Conservation (phyloP, 352 stramenopile genomes). For the Globisporangium rhizosaccharum region DNA sequence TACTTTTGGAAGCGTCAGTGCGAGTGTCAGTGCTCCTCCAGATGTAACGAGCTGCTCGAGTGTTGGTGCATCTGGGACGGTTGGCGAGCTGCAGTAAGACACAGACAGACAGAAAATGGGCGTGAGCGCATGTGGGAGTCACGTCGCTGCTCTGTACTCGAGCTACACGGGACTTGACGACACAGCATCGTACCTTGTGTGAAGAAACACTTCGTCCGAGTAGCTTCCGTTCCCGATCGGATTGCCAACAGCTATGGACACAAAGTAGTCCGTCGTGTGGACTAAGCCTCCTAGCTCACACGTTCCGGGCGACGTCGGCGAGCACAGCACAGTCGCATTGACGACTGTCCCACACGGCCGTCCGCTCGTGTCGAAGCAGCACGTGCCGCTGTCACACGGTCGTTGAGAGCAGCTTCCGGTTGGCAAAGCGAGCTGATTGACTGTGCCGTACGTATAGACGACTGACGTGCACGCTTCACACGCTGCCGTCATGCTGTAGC, state of each 20-base stretch:
- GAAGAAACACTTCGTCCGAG: slow-evolving; percentile 11
- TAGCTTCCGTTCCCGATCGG: slow-evolving; percentile 23
- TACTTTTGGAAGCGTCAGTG: slow-evolving; percentile 35
- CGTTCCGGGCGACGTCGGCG: background rate
- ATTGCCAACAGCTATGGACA: slow-evolving; percentile 29
- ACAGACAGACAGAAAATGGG: background rate
- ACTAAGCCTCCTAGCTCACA: slow-evolving; percentile 27
- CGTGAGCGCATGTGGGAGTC: background rate
- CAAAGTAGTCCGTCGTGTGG: slow-evolving; percentile 21
- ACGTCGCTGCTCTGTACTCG: background rate
- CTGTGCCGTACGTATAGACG: background rate
- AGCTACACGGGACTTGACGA: background rate
- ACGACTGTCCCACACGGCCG: slow-evolving; percentile 19
- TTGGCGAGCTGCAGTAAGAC: slow-evolving; percentile 17
- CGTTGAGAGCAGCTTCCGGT: slow-evolving; percentile 4
- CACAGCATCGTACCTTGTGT: slow-evolving; percentile 18
- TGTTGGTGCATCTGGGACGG: slow-evolving; percentile 18
- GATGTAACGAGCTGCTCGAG: slow-evolving; percentile 17
- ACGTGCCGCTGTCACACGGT: slow-evolving; percentile 7
- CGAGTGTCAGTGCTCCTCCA: slow-evolving; percentile 29
- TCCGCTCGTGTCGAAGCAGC: slow-evolving; percentile 18
- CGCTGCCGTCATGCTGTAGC: slow-evolving; percentile 10
- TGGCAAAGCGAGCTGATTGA: background rate
- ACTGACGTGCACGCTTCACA: slow-evolving; percentile 21
- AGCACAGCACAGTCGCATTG: slow-evolving; percentile 14